Evolutionary conservation across 2,329 filamentous ascomycete genomes (phyloP).

Genomic region (Fusarium sororula): DNA sequence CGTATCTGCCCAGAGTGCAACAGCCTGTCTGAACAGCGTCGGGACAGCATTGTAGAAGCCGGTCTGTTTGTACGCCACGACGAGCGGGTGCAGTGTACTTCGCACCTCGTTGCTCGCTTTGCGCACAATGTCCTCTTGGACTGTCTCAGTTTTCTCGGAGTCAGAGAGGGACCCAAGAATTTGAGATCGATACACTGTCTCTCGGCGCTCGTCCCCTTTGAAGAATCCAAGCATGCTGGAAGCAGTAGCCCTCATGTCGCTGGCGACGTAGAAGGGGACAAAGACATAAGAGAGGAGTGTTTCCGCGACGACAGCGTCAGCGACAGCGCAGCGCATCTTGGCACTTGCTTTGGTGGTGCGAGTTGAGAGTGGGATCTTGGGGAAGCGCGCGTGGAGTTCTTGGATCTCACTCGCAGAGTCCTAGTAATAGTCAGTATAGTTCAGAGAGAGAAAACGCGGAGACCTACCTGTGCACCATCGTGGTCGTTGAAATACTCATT

Average conservation of each 20-base stretch:
- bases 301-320: conserved; percentile 41
- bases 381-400: conserved; percentile 34
- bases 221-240: conserved; percentile 38
- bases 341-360: conserved; percentile 32
- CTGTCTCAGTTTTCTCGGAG: conserved; percentile 24
- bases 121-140: conserved; percentile 40
- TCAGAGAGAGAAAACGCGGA: fast-evolving
- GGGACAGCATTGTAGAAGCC: conserved; percentile 40
- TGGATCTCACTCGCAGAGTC: conserved; percentile 37
- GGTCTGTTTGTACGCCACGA: conserved; percentile 36
- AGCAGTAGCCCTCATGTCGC: conserved; percentile 21
- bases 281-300: conserved; percentile 41
- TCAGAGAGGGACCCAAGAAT: conserved; percentile 37
- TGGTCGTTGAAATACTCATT: conserved; percentile 42
- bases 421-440: not conserved
- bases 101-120: conserved; percentile 40
- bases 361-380: conserved; percentile 39
- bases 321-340: conserved; percentile 43
- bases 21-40: conserved; percentile 37
- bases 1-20: conserved; percentile 36
- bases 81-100: conserved; percentile 31
- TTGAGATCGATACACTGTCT: conserved; percentile 43
- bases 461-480: conserved; percentile 35
- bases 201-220: conserved; percentile 36
- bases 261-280: conserved; percentile 42